Evolutionary conservation across 768 basidiomycete genomes (phyloP), one percentile per base, ranked within the genome.

Genomic region (Macrolepiota dolichaula): DNA sequence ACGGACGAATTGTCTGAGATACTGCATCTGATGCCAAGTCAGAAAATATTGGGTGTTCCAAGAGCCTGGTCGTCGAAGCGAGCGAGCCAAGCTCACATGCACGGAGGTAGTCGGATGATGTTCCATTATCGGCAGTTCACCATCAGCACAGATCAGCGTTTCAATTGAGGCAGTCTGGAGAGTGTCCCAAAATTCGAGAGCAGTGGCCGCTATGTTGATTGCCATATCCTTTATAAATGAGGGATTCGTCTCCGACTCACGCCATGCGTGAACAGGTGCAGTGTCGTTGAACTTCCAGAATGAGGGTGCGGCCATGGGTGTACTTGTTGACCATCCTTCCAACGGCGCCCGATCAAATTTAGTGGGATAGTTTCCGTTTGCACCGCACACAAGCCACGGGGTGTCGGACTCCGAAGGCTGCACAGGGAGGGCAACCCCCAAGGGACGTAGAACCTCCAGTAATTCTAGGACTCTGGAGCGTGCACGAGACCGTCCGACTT

Each of bases 11-110:
- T 78, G 79, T 44, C 77, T 77, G 63, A 93, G 72, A 72, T 86
- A 92, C 58, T 82, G 82, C 42, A 76, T 81, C 70, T 93, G 91
- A 68, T 84, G 81, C 81, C 82, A 85, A 0, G 87, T 84, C 51
- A 93, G 71, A 57, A 79, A 74, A 67, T 92, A 92, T 4, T 76
- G 69, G 13, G 79, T 68, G 35, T 74, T 79, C 91, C 91, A 93
- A 1, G 86, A 85, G 1, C 72, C 73, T 24, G 71, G 64, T 17
- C 87, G 83, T 44, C 85, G 82, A n/a, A 91, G 73, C n/a, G 81
- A 80, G 59, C 79, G 78, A 53, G 73, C 75, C 15, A 82, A 66
- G 27, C 70, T 67, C 22, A 73, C 47, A 22, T 66, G 70, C 12
- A 55, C 42, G 13, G 71, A 67, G 40, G 66, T 55, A 27, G 67